phyloP scores from a whole-genome alignment of 129 eudicot species.

The Flaveria linearis region DNA sequence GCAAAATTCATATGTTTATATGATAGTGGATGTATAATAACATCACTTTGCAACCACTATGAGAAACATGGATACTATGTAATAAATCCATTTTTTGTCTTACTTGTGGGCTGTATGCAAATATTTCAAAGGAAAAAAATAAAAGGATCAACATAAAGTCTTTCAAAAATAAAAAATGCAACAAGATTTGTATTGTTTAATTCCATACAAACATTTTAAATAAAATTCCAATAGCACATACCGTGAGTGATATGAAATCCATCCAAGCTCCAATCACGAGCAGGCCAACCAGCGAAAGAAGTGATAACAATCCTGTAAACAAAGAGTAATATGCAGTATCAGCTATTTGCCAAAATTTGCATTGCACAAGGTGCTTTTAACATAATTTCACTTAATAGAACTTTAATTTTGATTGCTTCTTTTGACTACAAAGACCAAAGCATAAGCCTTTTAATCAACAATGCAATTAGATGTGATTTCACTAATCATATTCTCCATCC shows the following conservation, averaged over 20 bases:
- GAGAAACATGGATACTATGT: not conserved
- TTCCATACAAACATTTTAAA: slow-evolving; percentile 8
- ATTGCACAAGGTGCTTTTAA: not conserved
- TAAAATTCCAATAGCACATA: slow-evolving; percentile 35
- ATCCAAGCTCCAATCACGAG: slow-evolving; percentile 63
- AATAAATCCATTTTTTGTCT: not conserved
- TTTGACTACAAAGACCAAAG: not conserved
- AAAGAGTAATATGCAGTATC: not conserved
- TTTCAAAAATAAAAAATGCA: not conserved
- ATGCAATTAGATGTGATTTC: not conserved
- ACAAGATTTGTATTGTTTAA: not conserved
- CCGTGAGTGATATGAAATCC: slow-evolving; percentile 67
- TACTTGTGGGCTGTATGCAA: not conserved
- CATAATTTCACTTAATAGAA: not conserved
- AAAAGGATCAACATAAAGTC: not conserved
- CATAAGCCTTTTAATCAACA: not conserved
- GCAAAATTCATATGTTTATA: slow-evolving; percentile 38
- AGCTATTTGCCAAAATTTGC: not conserved
- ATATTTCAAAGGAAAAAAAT: not conserved
- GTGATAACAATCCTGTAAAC: slow-evolving; percentile 62
- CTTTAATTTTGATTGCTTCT: not conserved
- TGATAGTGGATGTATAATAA: not conserved
- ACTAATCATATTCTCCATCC: not conserved
- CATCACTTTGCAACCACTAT: not conserved
- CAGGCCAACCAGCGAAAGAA: slow-evolving; percentile 59